Conservation (phyloP, 768 basidiomycete genomes). For the Lentinula sp. region DNA sequence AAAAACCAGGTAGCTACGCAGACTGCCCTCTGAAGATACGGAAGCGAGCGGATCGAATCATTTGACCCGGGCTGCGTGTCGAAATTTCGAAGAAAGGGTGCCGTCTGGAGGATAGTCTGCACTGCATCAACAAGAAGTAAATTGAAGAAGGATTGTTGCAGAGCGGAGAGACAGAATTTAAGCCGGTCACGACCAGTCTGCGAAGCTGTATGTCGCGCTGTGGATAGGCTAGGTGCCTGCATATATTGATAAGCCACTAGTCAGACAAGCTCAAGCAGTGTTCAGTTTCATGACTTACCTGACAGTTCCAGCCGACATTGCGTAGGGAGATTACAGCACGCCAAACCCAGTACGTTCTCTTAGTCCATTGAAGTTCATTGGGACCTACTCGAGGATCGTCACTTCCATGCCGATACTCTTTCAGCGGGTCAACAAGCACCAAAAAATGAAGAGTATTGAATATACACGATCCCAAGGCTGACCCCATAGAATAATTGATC, state of each 20-base stretch:
- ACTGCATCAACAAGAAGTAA: background rate
- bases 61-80: background rate
- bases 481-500: background rate
- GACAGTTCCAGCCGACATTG: conserved; percentile 1
- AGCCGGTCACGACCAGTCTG: too few species aligned
- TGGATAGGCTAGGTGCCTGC: background rate
- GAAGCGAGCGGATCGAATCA: background rate
- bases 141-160: background rate
- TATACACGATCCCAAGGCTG: background rate
- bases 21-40: background rate
- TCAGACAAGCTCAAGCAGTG: too few species aligned
- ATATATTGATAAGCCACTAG: background rate
- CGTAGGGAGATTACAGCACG: background rate
- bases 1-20: background rate
- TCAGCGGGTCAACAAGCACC: background rate
- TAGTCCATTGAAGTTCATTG: background rate
- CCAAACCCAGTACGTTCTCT: background rate
- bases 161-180: background rate
- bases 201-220: too few species aligned
- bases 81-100: background rate
- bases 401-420: background rate
- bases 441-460: background rate
- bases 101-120: background rate
- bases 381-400: background rate
- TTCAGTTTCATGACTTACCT: background rate